A percentile compares a stretch with the other conserved stretches of the same genome.
phyloP scores from a whole-genome alignment of 169 alveolate genomes.

The Plasmodium chabaudi region DNA sequence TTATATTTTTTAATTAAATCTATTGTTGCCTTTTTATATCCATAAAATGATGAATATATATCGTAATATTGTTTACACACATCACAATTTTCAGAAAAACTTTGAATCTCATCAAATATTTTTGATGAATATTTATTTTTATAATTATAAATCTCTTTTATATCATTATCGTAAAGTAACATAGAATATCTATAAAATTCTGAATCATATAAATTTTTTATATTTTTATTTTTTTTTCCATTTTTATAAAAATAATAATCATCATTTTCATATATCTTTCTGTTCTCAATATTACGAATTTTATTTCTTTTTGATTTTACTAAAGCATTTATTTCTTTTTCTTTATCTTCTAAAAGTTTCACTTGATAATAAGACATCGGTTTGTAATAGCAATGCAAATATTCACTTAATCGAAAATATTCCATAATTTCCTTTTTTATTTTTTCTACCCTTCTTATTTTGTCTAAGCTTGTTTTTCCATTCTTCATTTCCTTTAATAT shows the following conservation, averaged over 20 bases:
- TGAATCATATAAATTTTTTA: constrained; percentile 11
- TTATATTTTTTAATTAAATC: constrained; percentile 50
- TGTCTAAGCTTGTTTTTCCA: background rate
- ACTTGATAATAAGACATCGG: constrained; percentile 73
- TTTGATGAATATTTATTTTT: constrained; percentile 44
- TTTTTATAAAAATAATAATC: background rate
- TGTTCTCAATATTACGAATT: background rate
- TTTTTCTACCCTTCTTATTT: constrained; percentile 23
- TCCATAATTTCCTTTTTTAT: constrained; percentile 45
- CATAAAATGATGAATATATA: constrained; percentile 73
- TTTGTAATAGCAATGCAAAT: constrained; percentile 64
- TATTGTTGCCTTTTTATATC: constrained; percentile 42
- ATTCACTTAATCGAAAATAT: constrained; percentile 41
- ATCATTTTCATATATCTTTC: background rate
- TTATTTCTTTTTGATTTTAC: background rate
- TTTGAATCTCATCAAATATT: constrained; percentile 70
- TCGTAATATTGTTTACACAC: constrained; percentile 73
- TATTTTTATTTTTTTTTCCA: background rate
- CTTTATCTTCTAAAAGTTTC: constrained; percentile 43
- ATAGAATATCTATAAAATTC: constrained; percentile 49
- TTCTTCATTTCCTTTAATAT: constrained; percentile 30
- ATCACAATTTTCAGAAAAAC: constrained; percentile 68
- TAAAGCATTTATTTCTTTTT: background rate
- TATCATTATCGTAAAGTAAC: constrained; percentile 48
- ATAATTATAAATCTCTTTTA: constrained; percentile 61